These are phyloP conservation scores for Cochlearia excelsa DNA, from an alignment of 345 rosid genomes.

Conservation along the genomic window DNA sequence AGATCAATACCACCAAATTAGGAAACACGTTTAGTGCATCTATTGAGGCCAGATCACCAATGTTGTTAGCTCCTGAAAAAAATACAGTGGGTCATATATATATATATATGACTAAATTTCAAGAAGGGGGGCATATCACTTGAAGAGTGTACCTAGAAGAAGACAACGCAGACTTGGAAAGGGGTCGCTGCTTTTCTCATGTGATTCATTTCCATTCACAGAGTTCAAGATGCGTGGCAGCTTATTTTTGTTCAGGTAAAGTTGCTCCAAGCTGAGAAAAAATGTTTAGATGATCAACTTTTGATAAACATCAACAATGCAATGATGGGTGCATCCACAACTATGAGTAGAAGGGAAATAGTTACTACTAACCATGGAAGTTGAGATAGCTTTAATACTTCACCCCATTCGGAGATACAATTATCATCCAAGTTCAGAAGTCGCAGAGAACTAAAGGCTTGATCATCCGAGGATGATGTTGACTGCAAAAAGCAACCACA, in stretches of 20 bases:
- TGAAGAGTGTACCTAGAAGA: slow-evolving; percentile 61
- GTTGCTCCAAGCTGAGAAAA: slow-evolving; percentile 75
- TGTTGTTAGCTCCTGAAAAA: slow-evolving; percentile 62
- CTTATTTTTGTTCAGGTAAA: slow-evolving; percentile 79
- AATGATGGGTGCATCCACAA: not conserved
- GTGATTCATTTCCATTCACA: slow-evolving; percentile 37
- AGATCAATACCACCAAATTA: slow-evolving; percentile 59
- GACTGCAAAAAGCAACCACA: slow-evolving; percentile 40
- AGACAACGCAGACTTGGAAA: slow-evolving; percentile 75
- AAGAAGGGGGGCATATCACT: slow-evolving; percentile 6
- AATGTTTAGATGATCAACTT: not conserved
- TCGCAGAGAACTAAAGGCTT: slow-evolving; percentile 62
- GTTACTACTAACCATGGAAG: slow-evolving; percentile 59
- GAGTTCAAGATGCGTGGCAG: slow-evolving; percentile 56
- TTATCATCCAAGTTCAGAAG: slow-evolving; percentile 90
- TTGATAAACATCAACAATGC: not conserved
- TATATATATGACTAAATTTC: slow-evolving; percentile 19
- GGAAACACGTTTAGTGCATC: slow-evolving; percentile 70
- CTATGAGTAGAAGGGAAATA: slow-evolving; percentile 14
- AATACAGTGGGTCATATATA: slow-evolving; percentile 16
- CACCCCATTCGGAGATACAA: slow-evolving; percentile 73
- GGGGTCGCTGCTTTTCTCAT: slow-evolving; percentile 39
- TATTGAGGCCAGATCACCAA: slow-evolving; percentile 60
- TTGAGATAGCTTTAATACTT: slow-evolving; percentile 68
- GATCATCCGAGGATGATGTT: slow-evolving; percentile 41